Conservation (phyloP, 1,139 yeast genomes). For the Lodderomyces oxycetoniae region DNA sequence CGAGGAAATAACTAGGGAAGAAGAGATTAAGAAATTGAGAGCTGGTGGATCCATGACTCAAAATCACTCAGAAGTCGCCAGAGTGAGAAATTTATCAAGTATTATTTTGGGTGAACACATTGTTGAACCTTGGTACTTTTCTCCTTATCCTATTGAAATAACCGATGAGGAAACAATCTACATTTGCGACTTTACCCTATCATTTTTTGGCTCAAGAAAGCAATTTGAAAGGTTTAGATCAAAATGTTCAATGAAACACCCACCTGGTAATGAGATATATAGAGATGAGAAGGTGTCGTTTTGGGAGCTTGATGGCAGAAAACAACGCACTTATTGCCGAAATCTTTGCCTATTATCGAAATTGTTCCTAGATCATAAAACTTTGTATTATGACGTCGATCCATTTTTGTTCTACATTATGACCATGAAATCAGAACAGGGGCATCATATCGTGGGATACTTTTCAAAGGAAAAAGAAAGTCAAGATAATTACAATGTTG, state of each 20-base stretch:
- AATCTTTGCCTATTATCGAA: constrained; percentile 85
- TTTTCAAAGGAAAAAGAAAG: constrained; percentile 95
- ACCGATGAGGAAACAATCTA: constrained; percentile 88
- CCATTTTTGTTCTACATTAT: constrained; percentile 93
- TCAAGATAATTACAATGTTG: constrained; percentile 93
- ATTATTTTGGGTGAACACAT: constrained; percentile 85
- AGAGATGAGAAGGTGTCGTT: constrained; percentile 74
- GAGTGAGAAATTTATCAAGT: constrained; percentile 76
- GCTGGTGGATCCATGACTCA: constrained; percentile 98
- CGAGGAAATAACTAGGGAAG: constrained; percentile 76
- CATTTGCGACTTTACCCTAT: constrained; percentile 86
- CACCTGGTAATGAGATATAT: constrained; percentile 97
- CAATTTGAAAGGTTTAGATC: constrained; percentile 89
- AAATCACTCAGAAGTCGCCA: constrained; percentile 78
- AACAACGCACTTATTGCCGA: constrained; percentile 95
- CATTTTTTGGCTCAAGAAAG: constrained; percentile 81
- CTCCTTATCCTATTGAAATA: constrained; percentile 92
- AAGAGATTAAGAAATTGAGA: constrained; percentile 85
- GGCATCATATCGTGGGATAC: constrained; percentile 94
- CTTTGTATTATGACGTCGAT: constrained; percentile 93
- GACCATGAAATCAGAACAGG: constrained; percentile 83
- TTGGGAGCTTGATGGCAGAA: constrained; percentile 95
- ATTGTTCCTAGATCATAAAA: constrained; percentile 88
- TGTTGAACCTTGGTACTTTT: constrained; percentile 98
- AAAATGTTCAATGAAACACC: constrained; percentile 85